phyloP scores from a whole-genome alignment of 352 stramenopile genomes.

The Globisporangium splendens region DNA sequence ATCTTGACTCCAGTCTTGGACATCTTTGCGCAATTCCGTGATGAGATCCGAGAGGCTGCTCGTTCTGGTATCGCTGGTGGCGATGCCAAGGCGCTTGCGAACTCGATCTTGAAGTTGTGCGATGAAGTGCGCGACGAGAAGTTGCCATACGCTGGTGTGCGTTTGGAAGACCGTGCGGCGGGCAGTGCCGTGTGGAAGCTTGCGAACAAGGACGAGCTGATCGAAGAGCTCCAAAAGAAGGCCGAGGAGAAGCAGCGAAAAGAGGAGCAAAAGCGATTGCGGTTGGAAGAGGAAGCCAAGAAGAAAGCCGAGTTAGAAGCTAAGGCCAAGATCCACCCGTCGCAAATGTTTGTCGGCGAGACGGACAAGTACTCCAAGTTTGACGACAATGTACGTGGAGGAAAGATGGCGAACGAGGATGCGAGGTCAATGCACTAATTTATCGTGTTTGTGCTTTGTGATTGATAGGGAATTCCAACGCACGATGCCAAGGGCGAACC shows the following conservation, averaged over 20 bases:
- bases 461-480: conserved; percentile 90
- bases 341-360: conserved; percentile 90
- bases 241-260: conserved; percentile 72
- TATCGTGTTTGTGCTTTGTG: neutral
- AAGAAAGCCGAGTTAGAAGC: conserved; percentile 83
- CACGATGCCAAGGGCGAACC: conserved; percentile 90
- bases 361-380: conserved; percentile 89
- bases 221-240: conserved; percentile 80
- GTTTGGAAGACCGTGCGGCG: conserved; percentile 79
- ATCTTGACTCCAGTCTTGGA: conserved; percentile 87
- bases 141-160: conserved; percentile 84
- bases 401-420: neutral
- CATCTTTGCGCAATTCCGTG: conserved; percentile 86
- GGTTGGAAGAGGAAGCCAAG: conserved; percentile 61
- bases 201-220: conserved; percentile 84
- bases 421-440: neutral
- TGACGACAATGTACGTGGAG: conserved; percentile 74
- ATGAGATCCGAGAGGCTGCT: conserved; percentile 72
- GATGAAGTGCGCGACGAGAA: conserved; percentile 88
- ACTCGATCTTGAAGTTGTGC: conserved; percentile 73
- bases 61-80: conserved; percentile 42
- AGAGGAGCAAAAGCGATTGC: conserved; percentile 75
- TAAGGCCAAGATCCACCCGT: conserved; percentile 88
- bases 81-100: conserved; percentile 55
- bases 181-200: conserved; percentile 88